Base-by-base conservation (phyloP, 352 stramenopile genomes). In the Globisporangium takayamanum region DNA sequence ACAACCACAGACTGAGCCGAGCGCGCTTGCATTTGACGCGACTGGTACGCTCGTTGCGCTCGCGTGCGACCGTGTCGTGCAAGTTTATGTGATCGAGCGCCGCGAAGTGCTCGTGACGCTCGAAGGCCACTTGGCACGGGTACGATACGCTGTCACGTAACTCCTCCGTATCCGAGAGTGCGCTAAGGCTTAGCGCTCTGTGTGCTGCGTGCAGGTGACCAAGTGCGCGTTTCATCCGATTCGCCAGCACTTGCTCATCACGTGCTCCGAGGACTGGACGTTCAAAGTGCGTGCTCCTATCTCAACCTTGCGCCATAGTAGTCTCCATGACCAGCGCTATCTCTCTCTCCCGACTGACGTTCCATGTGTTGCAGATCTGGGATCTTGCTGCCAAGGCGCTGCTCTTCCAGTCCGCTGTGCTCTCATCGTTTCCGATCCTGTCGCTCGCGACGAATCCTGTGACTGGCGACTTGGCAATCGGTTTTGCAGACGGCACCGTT, bases 191-290 rank as follows among this genome's bases (percentile, higher is more conserved):
- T 39, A 14, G 33, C 7, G 6, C 7, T 30, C n/a, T 28, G 12
- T 41, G 10, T 51, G 0, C 33, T 48, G 1, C 4, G 25, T 26
- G 3, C 36, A 93, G 81, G 76, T 92, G 25, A 92, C 81, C 4
- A 76, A 67, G 57, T 80, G 78, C 41, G 79, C 79, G 52, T 94
- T 94, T 62, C 81, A 92, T 28, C 78, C 82, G 36, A 73, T 82
- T 3, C 70, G 80, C 15, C 77, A 76, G 20, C 80, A 91, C 46
- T 54, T 90, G 44, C 58, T 94, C 47, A 52, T 94, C 52, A 91
- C 84, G 2, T 73, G 70, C 42, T 94, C 82, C 0, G 84, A 94
- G 66, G 84, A 92, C 64, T 80, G 82, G 18, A 94, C 84, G 16
- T 94, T 92, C 60, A 94, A 92, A 68, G 84, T 90, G 52, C 1